These are phyloP conservation scores for Suillus clintonianus DNA, from an alignment of 768 basidiomycete genomes.

Conservation along the genomic window DNA sequence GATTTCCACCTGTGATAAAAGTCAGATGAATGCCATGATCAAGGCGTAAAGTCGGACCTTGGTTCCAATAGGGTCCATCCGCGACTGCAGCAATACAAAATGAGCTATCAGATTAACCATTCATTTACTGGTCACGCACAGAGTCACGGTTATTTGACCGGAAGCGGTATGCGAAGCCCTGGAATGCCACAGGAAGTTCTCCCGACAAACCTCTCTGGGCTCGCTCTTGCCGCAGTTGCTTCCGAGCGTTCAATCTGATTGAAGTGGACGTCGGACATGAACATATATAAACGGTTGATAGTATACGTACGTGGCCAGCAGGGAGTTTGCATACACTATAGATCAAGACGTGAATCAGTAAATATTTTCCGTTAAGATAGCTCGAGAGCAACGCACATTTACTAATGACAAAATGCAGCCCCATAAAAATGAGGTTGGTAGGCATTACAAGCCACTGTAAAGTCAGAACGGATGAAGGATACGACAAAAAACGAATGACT, in stretches of 20 bases:
- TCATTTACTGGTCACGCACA: neutral
- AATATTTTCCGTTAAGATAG: neutral
- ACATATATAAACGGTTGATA: neutral
- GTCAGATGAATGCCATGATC: neutral
- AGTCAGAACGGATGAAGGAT: neutral
- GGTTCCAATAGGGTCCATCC: constrained; percentile 13
- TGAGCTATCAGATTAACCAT: neutral
- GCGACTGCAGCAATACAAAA: constrained; percentile 6
- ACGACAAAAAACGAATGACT: neutral
- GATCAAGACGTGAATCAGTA: neutral
- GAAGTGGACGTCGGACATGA: neutral
- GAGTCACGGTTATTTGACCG: neutral
- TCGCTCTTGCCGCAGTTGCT: constrained; percentile 31
- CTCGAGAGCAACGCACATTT: constrained; percentile 38
- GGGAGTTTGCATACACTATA: constrained; percentile 52
- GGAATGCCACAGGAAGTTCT: constrained; percentile 28
- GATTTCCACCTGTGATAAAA: constrained; percentile 24
- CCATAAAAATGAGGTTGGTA: constrained; percentile 52
- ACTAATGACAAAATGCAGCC: constrained; percentile 52
- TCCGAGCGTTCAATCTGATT: constrained; percentile 40
- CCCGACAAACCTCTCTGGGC: constrained; percentile 27
- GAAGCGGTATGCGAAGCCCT: constrained; percentile 22
- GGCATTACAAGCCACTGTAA: constrained; percentile 48
- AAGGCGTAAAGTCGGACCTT: constrained; percentile 18
- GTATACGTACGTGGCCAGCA: constrained; percentile 43